Evolutionary conservation across 805 yeast species (phyloP).

Genomic region (Lachancea waltii): DNA sequence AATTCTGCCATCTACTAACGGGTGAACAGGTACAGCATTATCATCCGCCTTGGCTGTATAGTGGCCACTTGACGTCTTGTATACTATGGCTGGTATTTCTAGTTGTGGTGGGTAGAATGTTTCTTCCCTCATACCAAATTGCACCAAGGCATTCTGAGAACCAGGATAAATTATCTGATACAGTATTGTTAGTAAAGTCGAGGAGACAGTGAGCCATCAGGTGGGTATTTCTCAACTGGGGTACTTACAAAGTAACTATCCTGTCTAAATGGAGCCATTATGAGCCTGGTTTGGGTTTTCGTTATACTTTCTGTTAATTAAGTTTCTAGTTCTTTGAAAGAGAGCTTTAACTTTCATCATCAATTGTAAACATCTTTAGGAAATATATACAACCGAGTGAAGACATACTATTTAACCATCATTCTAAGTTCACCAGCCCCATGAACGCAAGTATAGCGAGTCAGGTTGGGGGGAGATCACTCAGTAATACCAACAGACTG

Average conservation of each 20-base stretch:
- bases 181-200: conserved; percentile 10
- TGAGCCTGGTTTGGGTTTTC: too few relatives aligned
- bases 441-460: conserved; percentile 15
- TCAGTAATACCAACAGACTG: conserved; percentile 18
- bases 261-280: conserved; percentile 30
- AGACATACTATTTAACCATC: too few relatives aligned
- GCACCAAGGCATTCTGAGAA: conserved; percentile 63
- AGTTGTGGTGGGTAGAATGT: conserved; percentile 64
- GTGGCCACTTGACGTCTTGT: conserved; percentile 32
- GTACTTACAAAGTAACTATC: conserved; percentile 26
- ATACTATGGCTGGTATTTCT: conserved; percentile 74
- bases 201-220: too few relatives aligned
- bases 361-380: not conserved
- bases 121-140: conserved; percentile 66
- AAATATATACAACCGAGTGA: not conserved
- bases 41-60: conserved; percentile 26
- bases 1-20: conserved; percentile 60
- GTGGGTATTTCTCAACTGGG: too few relatives aligned
- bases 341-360: not conserved
- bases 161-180: conserved; percentile 67
- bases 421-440: not conserved
- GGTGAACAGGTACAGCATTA: conserved; percentile 45
- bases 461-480: conserved; percentile 15
- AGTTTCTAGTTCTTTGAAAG: not conserved
- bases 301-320: too few relatives aligned